Percentiles rank a stretch among this genome's conserved stretches.
phyloP scores from a whole-genome alignment of 164 flowering plant species.

The Amborella trichopoda region DNA sequence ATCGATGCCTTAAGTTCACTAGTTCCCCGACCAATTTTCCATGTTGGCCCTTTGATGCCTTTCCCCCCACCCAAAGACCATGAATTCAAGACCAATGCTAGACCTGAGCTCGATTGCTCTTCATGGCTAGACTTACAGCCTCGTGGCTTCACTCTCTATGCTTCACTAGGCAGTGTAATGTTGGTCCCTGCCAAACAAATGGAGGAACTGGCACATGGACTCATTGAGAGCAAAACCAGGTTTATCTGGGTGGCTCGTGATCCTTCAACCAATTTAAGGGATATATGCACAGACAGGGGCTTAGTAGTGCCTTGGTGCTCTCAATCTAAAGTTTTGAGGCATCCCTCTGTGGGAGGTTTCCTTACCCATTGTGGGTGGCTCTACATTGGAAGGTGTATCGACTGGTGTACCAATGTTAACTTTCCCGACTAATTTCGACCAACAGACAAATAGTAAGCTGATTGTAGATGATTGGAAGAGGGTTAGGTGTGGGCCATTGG shows the following conservation, averaged over 20 bases:
- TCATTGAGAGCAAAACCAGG: constrained; percentile 17
- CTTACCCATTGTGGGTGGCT: constrained; percentile 68
- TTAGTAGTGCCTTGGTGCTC: constrained; percentile 59
- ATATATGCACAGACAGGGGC: constrained; percentile 24
- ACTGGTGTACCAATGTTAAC: constrained; percentile 54
- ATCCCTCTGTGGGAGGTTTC: constrained; percentile 55
- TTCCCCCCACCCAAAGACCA: constrained; percentile 4
- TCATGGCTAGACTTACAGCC: constrained; percentile 40
- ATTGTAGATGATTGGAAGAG: constrained; percentile 56
- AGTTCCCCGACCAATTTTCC: constrained; percentile 23
- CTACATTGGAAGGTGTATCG: constrained; percentile 30
- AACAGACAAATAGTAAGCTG: constrained; percentile 20
- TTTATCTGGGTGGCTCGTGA: constrained; percentile 37
- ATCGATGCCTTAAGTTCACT: constrained; percentile 16
- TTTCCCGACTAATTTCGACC: constrained; percentile 41
- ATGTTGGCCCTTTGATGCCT: constrained; percentile 39
- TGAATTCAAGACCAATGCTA: constrained; percentile 3
- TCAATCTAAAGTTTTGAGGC: constrained; percentile 47
- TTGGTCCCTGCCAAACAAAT: constrained; percentile 20
- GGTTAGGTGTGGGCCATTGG: constrained; percentile 7
- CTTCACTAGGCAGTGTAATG: constrained; percentile 32
- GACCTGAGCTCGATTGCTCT: constrained; percentile 8
- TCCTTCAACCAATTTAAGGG: constrained; percentile 12
- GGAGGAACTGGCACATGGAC: constrained; percentile 24
- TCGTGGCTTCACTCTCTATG: constrained; percentile 22